Conservation (phyloP, 257 asterid species). For the Salvia miltiorrhiza region DNA sequence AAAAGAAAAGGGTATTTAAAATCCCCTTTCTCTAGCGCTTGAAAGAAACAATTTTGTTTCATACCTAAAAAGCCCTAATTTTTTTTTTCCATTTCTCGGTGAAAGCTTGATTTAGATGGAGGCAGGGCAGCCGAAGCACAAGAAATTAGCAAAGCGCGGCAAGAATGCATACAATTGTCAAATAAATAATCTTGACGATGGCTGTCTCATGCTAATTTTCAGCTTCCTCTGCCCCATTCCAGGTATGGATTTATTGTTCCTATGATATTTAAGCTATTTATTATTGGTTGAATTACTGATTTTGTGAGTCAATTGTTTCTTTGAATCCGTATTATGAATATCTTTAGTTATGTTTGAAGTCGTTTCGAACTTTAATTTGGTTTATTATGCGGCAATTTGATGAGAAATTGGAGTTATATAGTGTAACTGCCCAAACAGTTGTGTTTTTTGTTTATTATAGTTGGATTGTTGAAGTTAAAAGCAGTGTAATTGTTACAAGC, state of each 20-base stretch:
- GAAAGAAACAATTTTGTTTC: background rate
- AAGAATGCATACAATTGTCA: conserved; percentile 16
- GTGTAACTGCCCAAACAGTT: background rate
- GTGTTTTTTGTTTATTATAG: background rate
- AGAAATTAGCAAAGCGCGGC: conserved; percentile 29
- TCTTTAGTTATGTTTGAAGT: background rate
- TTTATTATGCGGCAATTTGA: background rate
- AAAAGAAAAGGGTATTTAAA: too few relatives aligned
- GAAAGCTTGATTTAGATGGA: conserved; percentile 30
- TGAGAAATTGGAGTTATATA: background rate
- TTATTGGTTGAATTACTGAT: background rate
- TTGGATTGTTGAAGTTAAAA: background rate
- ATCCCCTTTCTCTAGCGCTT: conserved; percentile 11
- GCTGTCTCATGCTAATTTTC: conserved; percentile 92
- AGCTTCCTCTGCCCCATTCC: conserved; percentile 91
- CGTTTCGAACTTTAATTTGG: background rate
- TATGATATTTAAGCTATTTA: background rate
- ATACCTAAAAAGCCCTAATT: conserved; percentile 27
- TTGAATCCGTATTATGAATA: background rate
- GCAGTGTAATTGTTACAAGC: conserved; percentile 1
- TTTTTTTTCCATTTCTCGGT: background rate
- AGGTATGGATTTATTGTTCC: conserved; percentile 42
- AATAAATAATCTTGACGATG: conserved; percentile 80
- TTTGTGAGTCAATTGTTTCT: background rate
- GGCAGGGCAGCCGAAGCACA: conserved; percentile 29